Evolutionary conservation across 2,329 filamentous ascomycete genomes (phyloP), one percentile per base, ranked within the genome.

Genomic region (Rugonectria rugulosa): DNA sequence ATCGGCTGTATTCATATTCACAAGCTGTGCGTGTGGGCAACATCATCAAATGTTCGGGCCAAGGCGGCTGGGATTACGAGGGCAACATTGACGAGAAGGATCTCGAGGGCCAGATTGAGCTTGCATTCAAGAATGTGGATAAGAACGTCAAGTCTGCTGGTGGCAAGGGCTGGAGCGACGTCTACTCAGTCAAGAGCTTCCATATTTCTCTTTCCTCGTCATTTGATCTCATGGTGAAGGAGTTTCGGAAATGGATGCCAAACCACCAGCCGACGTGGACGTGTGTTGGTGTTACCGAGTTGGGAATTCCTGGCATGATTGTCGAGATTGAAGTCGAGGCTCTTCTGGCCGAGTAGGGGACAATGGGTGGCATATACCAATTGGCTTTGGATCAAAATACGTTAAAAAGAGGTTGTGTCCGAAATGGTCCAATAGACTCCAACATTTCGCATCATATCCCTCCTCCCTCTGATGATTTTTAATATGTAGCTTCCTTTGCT

Each of bases 241-340:
- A 81, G 43, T 75, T 85, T 37, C 70, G 70, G 53, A 78, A 78
- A 59, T 83, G 77, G 69, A 78, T 81, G 70, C 81, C 81, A 0
- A 64, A 79, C 26, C 81, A 86, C 61, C 64, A 77, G 55, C 82
- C 83, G 0, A 71, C 83, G 1, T 83, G 80, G 80, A 87, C 83
- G 0, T 74, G 70, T 53, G 70, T 87, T 12, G 82, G 79, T 0
- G 83, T 87, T 1, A 61, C 71, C 2, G 62, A 71, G 27, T 65
- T 87, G 6, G 82, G 72, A 0, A 68, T 74, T 52, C 74, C 77
- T 23, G 76, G 74, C 26, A 87, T 87, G 84, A 67, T 73, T 19
- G 76, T 87, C 3, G 84, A 87, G 71, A 81, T 87, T 67, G 84
- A 87, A 68, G 82, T 84, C 9, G 72, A 73, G 8, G 81, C 81